A percentile compares a stretch with the other conserved stretches of the same genome.
These are phyloP conservation scores for Coniella vitis DNA, from an alignment of 2,329 filamentous ascomycete species.

Conservation along the genomic window DNA sequence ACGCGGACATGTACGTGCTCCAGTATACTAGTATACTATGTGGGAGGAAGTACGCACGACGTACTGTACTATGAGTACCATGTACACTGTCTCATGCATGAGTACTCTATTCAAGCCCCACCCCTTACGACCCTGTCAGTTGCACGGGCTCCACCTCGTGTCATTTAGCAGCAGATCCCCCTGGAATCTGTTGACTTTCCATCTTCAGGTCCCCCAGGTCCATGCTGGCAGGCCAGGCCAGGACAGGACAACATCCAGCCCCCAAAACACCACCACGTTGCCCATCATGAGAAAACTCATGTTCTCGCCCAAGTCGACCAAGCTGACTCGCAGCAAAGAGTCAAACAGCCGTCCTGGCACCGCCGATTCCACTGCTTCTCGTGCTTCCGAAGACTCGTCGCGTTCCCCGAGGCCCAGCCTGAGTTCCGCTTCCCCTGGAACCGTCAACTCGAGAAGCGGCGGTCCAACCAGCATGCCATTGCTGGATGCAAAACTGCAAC, in stretches of 20 bases:
- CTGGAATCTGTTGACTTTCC: conserved; percentile 19
- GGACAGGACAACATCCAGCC: conserved; percentile 11
- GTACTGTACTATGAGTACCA: no score
- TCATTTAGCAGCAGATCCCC: conserved; percentile 15
- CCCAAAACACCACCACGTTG: conserved; percentile 1
- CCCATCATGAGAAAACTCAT: conserved; percentile 16
- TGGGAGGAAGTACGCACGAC: no score
- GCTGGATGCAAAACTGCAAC: conserved; percentile 13
- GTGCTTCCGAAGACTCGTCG: conserved; percentile 12
- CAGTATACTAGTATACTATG: no score
- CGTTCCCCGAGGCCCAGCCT: conserved; percentile 14
- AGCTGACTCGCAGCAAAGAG: conserved; percentile 17
- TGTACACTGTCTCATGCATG: conserved; percentile 4
- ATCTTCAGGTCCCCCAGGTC: conserved; percentile 11
- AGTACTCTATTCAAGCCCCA: conserved; percentile 12
- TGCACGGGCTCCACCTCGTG: conserved; percentile 12
- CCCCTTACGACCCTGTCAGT: conserved; percentile 3
- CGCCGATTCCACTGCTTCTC: conserved; percentile 13
- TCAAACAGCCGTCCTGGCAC: conserved; percentile 13
- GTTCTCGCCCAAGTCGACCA: conserved; percentile 15
- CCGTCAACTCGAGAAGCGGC: conserved; percentile 4
- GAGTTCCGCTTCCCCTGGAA: conserved; percentile 11
- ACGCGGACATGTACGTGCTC: conserved; percentile 11
- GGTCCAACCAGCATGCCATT: conserved; percentile 1
- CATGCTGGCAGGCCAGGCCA: conserved; percentile 9